Base-by-base conservation (phyloP, 306 rosid genomes). In the Casuarina equisetifolia region DNA sequence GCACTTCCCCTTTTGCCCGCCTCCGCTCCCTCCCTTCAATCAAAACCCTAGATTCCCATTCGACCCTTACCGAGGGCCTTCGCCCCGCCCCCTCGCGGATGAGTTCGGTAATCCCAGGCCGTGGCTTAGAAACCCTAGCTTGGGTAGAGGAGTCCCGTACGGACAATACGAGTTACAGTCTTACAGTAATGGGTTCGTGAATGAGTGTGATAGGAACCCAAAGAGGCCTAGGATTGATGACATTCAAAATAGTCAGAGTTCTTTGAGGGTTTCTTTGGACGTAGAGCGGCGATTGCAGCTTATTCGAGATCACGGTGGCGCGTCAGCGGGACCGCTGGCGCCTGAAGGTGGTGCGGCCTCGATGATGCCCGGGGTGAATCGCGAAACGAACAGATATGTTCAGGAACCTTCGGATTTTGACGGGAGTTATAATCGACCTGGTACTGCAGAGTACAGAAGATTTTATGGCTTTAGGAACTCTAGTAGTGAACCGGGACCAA, bases 231-330 rank as follows among this genome's bases (percentile, higher is more conserved):
- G 97, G 86, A 79, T 89, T 64, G 86, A 85, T 62, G 91, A 82
- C 49, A 67, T 53, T 2, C 2, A 69, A 35, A 61, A 64, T 80
- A 69, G 75, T 63, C 61, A 71, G 19, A 82, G 74, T 13, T 46
- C 70, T 53, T 43, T 64, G 1, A 50, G 74, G 53, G 17, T 16
- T 81, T 75, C 82, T 3, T 83, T 71, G 4, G 97, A 92, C 3
- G 87, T 88, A 75, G 90, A 91, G 75, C 89, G 97, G 5, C 80
- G 97, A 35, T 84, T 92, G 79, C 87, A 90, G 89, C 75, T 95
- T 36, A 90, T 95, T 80, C 99, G 92, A 6, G 99, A 95, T 69
- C 97, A 95, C 83, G 99, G 99, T 0, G 67, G 82, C 36, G 82
- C 40, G 32, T 53, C 71, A 13, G 5, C 78, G 70, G 86, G 75